These are phyloP conservation scores for Eucalyptus cloeziana DNA, from an alignment of 345 rosid species.

Conservation along the genomic window DNA sequence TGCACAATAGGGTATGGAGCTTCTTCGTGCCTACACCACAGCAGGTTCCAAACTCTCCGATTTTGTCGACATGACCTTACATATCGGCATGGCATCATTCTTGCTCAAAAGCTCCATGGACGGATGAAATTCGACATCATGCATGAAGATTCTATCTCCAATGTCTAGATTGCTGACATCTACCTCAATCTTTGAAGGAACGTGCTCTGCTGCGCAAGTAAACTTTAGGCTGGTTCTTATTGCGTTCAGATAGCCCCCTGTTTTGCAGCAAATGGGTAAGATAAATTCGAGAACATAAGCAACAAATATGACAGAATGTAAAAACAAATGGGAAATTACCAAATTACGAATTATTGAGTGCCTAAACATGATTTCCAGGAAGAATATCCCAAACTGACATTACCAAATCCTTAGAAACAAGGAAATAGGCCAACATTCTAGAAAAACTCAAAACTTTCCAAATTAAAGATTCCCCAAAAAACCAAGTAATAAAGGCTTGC, in stretches of 20 bases:
- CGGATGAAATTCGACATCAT: slow-evolving; percentile 52
- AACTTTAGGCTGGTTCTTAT: slow-evolving; percentile 41
- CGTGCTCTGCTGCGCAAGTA: slow-evolving; percentile 58
- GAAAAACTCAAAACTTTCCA: not conserved
- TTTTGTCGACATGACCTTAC: slow-evolving; percentile 52
- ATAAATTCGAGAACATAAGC: not conserved
- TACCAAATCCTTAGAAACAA: not conserved
- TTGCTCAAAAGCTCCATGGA: slow-evolving; percentile 70
- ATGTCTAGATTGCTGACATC: slow-evolving; percentile 78
- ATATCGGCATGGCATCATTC: slow-evolving; percentile 58
- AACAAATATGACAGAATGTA: not conserved
- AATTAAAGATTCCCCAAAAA: not conserved
- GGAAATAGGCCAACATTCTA: not conserved
- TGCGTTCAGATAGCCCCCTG: slow-evolving; percentile 59
- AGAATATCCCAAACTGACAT: not conserved
- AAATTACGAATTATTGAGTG: not conserved
- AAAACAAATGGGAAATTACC: not conserved
- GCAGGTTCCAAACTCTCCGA: slow-evolving; percentile 20
- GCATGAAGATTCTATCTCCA: slow-evolving; percentile 50
- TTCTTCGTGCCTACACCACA: not conserved
- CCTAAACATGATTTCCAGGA: not conserved
- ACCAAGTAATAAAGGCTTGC: not conserved
- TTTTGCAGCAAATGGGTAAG: not conserved
- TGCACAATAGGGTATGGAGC: not conserved
- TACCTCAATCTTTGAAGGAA: slow-evolving; percentile 76